Conservation (phyloP, 768 basidiomycete genomes). For the Cystobasidium tubakii region DNA sequence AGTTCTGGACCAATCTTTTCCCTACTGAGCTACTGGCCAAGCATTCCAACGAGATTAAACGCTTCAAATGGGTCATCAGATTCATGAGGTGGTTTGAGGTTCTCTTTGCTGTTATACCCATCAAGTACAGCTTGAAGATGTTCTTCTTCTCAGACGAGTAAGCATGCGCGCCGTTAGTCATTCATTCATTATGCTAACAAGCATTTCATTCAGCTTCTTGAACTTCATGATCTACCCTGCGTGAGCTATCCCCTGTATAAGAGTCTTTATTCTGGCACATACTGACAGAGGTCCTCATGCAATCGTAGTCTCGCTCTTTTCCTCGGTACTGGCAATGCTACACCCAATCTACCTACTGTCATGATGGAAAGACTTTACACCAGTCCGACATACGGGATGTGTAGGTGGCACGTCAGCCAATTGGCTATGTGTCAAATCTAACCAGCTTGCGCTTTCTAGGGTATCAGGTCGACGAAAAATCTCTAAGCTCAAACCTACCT, state of each 20-base stretch:
- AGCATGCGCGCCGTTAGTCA: too few species aligned
- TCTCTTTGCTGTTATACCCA: constrained; percentile 52
- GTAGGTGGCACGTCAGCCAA: constrained; percentile 39
- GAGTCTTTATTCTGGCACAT: too few species aligned
- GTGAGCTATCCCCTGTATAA: background rate
- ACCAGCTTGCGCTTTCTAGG: constrained; percentile 27
- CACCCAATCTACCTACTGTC: constrained; percentile 51
- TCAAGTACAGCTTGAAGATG: constrained; percentile 51
- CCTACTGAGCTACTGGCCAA: constrained; percentile 51
- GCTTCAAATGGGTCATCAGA: constrained; percentile 50
- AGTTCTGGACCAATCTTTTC: constrained; percentile 54
- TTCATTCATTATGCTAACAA: background rate
- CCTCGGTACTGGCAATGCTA: constrained; percentile 52
- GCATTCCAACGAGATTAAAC: constrained; percentile 51
- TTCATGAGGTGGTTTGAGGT: constrained; percentile 51
- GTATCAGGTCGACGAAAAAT: constrained; percentile 50
- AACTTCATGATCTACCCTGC: constrained; percentile 51
- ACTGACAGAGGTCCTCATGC: background rate
- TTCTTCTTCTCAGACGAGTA: constrained; percentile 52
- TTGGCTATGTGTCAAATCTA: background rate
- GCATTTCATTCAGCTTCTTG: constrained; percentile 44
- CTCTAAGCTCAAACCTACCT: constrained; percentile 50
- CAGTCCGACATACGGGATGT: constrained; percentile 53
- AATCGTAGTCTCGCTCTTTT: constrained; percentile 48
- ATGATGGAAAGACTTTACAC: constrained; percentile 53